Percentiles rank a stretch among this genome's conserved stretches.
These are phyloP conservation scores for Vanrija humicola DNA, from an alignment of 1,284 basidiomycete species.

Conservation along the genomic window DNA sequence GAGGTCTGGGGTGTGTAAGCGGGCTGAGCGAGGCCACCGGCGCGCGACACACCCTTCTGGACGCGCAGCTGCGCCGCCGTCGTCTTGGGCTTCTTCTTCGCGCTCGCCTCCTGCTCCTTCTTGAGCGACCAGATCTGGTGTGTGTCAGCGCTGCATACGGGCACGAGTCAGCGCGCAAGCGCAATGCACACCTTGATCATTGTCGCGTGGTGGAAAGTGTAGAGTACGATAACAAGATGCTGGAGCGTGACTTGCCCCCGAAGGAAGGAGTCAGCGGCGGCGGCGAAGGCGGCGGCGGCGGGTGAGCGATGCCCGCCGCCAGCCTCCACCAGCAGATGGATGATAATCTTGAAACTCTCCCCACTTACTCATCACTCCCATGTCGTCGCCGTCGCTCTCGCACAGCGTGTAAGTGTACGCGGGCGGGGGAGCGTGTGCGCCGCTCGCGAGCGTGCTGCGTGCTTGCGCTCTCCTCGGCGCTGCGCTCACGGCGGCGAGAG, in stretches of 20 bases:
- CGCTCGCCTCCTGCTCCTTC: slow-evolving; percentile 85
- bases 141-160: background rate
- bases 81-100: slow-evolving; percentile 94
- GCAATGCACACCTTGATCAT: slow-evolving; percentile 53
- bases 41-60: slow-evolving; percentile 88
- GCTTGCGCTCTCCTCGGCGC: background rate
- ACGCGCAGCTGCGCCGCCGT: slow-evolving; percentile 96
- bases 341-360: no score
- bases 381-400: background rate
- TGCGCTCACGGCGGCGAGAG: background rate
- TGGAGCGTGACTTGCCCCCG: no score
- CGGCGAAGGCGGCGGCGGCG: no score
- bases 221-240: no score
- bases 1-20: slow-evolving; percentile 76
- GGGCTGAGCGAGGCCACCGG: no score
- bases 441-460: no score
- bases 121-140: slow-evolving; percentile 93
- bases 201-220: background rate
- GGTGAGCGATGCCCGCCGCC: no score
- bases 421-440: no score
- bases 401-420: slow-evolving; percentile 6
- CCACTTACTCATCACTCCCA: no score
- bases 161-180: background rate
- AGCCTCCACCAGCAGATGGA: no score
- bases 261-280: no score